These are phyloP conservation scores for Acorus calamus DNA, from an alignment of 106 monocot genomes.

Conservation along the genomic window DNA sequence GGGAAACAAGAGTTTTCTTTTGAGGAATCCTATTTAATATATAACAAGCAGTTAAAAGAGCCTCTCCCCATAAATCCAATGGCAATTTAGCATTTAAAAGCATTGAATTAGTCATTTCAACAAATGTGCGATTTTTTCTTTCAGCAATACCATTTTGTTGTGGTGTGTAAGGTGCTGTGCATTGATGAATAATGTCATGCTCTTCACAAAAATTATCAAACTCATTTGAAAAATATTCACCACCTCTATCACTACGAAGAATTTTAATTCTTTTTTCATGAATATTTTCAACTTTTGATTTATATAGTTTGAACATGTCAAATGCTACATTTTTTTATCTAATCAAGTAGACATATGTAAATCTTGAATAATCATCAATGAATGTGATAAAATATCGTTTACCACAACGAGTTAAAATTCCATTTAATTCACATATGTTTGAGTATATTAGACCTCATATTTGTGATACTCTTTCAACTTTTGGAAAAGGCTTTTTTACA, in stretches of 20 bases:
- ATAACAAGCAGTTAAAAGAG: conserved; percentile 10
- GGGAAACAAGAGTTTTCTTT: not conserved
- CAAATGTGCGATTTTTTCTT: conserved; percentile 6
- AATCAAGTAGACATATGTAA: not conserved
- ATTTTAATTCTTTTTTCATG: conserved; percentile 11
- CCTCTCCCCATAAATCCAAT: conserved; percentile 10
- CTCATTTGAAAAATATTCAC: conserved; percentile 6
- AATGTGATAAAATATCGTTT: conserved; percentile 3
- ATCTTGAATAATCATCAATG: conserved; percentile 3
- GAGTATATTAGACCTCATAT: conserved; percentile 8
- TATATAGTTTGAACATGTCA: not conserved
- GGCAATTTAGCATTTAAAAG: conserved; percentile 11
- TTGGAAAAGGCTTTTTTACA: conserved; percentile 4
- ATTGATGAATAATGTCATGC: conserved; percentile 3
- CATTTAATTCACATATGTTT: conserved; percentile 18
- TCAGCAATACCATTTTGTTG: conserved; percentile 13
- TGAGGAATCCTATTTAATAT: conserved; percentile 5
- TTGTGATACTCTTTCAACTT: not conserved
- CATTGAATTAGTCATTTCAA: conserved; percentile 3
- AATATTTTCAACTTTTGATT: conserved; percentile 8
- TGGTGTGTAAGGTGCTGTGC: not conserved
- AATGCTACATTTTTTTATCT: not conserved
- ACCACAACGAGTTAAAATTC: not conserved
- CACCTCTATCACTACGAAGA: conserved; percentile 9
- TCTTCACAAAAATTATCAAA: conserved; percentile 7